Conservation (phyloP, 2,329 filamentous ascomycete species). For the Penicillium sp. region DNA sequence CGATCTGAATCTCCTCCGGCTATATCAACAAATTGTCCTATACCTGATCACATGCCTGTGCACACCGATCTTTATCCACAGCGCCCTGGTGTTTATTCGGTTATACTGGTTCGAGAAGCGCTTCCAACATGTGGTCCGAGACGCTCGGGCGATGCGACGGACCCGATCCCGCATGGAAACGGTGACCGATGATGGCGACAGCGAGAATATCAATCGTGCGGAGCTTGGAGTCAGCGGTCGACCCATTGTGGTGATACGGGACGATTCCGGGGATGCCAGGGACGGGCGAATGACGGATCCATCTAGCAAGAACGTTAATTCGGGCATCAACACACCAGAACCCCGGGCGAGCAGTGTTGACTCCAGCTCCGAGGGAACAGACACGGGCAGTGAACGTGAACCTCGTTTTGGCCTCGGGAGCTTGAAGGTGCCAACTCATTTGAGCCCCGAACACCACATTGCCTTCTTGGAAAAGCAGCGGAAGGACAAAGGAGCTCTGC, state of each 20-base stretch:
- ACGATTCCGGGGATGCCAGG: conserved; percentile 28
- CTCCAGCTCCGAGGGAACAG: conserved; percentile 17
- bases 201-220: conserved; percentile 31
- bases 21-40: conserved; percentile 70
- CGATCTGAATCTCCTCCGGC: conserved; percentile 63
- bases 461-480: conserved; percentile 83
- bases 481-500: conserved; percentile 69
- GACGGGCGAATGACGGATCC: conserved; percentile 18
- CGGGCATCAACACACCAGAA: conserved; percentile 23
- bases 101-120: conserved; percentile 98
- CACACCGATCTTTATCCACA: conserved; percentile 81
- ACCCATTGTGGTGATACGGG: conserved; percentile 38
- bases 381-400: conserved; percentile 6
- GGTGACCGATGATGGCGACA: conserved; percentile 46
- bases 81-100: conserved; percentile 84
- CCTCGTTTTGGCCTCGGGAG: conserved; percentile 52
- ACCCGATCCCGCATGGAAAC: conserved; percentile 60
- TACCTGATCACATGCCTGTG: conserved; percentile 69
- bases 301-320: conserved; percentile 20
- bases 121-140: conserved; percentile 77
- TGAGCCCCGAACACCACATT: conserved; percentile 74
- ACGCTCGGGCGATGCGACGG: conserved; percentile 65
- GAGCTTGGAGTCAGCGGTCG: conserved; percentile 38
- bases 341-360: conserved; percentile 17
- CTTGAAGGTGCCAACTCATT: conserved; percentile 51